phyloP scores from a whole-genome alignment of 2,329 filamentous ascomycete species.

The Hawksworthiomyces lignivorus region DNA sequence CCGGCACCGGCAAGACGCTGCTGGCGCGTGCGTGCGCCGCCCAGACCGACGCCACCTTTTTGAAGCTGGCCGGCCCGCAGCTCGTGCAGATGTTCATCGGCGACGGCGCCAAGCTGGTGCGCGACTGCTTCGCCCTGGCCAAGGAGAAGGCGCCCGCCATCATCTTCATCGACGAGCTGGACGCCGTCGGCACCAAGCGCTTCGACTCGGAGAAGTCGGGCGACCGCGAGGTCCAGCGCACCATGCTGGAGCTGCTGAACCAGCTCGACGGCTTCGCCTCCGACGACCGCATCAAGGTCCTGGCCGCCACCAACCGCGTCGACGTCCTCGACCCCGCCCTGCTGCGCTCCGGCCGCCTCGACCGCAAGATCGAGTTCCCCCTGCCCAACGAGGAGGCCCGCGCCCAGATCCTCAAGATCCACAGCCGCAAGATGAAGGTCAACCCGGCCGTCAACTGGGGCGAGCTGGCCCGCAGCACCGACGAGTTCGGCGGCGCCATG shows the following conservation, averaged over 20 bases:
- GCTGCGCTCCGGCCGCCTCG: constrained; percentile 82
- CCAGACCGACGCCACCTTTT: constrained; percentile 96
- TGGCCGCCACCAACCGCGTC: constrained; percentile 89
- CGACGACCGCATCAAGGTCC: constrained; percentile 92
- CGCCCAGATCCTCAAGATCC: constrained; percentile 94
- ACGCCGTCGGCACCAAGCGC: constrained; percentile 96
- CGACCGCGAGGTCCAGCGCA: constrained; percentile 95
- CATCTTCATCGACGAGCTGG: constrained; percentile 98
- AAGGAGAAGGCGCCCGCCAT: constrained; percentile 99
- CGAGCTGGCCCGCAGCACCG: constrained; percentile 89
- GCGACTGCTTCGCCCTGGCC: constrained; percentile 92
- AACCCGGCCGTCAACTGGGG: constrained; percentile 89
- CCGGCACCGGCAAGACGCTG: constrained; percentile 83
- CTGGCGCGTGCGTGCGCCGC: constrained; percentile 93
- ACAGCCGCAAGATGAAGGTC: constrained; percentile 97
- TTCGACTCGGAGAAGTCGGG: constrained; percentile 98
- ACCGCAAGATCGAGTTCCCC: constrained; percentile 97
- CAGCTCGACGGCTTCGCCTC: constrained; percentile 97
- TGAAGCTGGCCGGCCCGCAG: constrained; percentile 95
- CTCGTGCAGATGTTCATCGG: constrained; percentile 99
- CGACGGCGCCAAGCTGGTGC: constrained; percentile 93
- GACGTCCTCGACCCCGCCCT: constrained; percentile 90
- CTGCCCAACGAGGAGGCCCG: constrained; percentile 96
- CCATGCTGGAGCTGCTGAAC: constrained; percentile 97
- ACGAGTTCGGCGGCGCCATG: constrained; percentile 97